phyloP scores from a whole-genome alignment of 495 filamentous ascomycete species.

The Durotheca rogersii region DNA sequence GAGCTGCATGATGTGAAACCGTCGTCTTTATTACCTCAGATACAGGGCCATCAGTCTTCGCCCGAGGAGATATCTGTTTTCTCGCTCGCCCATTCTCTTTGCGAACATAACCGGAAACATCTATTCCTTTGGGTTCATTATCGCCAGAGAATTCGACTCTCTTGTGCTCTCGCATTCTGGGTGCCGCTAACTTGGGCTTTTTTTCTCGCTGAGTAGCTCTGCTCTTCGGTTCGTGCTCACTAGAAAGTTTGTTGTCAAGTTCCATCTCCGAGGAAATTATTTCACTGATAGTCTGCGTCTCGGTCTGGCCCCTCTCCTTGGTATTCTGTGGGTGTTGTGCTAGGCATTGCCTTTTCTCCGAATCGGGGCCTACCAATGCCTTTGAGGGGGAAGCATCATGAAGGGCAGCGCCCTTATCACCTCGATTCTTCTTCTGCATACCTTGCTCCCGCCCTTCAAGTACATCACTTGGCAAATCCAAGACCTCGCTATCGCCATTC shows the following conservation, averaged over 20 bases:
- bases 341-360: constrained; percentile 22
- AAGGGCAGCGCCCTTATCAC: too few species aligned
- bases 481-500: too few species aligned
- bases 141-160: not conserved
- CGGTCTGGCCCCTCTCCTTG: not conserved
- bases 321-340: not conserved
- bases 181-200: not conserved
- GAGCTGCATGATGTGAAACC: not conserved
- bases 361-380: constrained; percentile 6
- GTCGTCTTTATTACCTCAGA: not conserved
- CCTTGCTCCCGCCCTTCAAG: too few species aligned
- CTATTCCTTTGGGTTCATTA: not conserved
- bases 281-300: constrained; percentile 5
- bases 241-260: not conserved
- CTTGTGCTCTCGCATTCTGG: not conserved
- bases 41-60: not conserved
- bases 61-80: not conserved
- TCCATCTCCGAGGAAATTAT: not conserved
- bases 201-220: not conserved
- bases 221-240: not conserved
- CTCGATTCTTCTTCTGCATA: constrained; percentile 2
- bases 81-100: not conserved
- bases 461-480: too few species aligned
- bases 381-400: too few species aligned
- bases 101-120: not conserved